A percentile compares a stretch with the other conserved stretches of the same genome.
Evolutionary conservation across 257 asterid species (phyloP).

Genomic region (Nicotiana obtusifolia): DNA sequence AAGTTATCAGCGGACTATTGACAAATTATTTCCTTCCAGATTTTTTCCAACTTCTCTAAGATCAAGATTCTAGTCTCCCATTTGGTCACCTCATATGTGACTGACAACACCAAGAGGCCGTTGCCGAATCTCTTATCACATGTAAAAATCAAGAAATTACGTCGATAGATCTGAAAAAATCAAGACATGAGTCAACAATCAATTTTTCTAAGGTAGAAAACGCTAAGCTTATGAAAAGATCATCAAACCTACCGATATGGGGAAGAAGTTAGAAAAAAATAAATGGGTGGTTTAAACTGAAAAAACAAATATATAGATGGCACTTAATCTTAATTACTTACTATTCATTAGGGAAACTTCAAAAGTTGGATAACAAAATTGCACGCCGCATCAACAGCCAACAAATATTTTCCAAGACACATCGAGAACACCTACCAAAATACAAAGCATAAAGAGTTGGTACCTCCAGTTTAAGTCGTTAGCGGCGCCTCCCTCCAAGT

Average conservation of each 20-base stretch:
- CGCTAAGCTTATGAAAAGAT: neutral
- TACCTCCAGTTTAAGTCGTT: neutral
- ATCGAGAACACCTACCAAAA: neutral
- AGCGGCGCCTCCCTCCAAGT: neutral
- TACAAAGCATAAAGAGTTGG: neutral
- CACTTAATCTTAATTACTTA: no score
- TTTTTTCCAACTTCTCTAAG: neutral
- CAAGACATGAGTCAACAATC: neutral
- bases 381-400: neutral
- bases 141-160: no score
- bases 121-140: no score
- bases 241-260: neutral
- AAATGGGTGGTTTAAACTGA: neutral
- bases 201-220: neutral
- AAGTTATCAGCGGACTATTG: neutral
- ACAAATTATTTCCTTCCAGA: neutral
- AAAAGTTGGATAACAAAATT: neutral
- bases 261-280: no score
- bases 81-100: neutral
- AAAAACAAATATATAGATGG: no score
- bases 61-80: neutral
- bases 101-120: no score
- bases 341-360: neutral
- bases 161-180: neutral
- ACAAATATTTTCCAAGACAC: neutral